These are phyloP conservation scores for Hymenoscyphus scutula DNA, from an alignment of 2,329 filamentous ascomycete species.

Conservation along the genomic window DNA sequence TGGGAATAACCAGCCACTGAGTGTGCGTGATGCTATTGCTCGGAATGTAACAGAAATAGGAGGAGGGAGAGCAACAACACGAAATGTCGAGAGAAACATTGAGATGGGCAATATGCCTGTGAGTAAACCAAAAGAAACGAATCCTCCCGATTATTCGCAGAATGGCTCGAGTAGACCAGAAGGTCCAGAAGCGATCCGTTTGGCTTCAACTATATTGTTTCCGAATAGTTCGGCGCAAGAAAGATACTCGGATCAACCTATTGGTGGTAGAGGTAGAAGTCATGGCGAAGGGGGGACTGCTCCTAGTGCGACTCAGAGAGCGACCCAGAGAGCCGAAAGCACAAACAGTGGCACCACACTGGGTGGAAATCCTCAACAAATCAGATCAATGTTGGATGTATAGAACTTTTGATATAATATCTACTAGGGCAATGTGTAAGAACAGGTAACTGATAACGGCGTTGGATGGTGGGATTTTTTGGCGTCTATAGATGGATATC, in stretches of 20 bases:
- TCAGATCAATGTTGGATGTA: slow-evolving; percentile 44
- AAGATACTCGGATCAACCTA: slow-evolving; percentile 22
- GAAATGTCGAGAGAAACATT: slow-evolving; percentile 34
- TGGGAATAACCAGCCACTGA: slow-evolving; percentile 27
- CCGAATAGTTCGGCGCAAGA: slow-evolving; percentile 17
- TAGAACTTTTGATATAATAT: slow-evolving; percentile 19
- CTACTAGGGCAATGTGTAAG: not conserved
- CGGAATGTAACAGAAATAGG: slow-evolving; percentile 39
- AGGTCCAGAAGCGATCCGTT: slow-evolving; percentile 42
- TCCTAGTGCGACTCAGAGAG: slow-evolving; percentile 12
- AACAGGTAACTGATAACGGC: not conserved
- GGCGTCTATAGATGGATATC: not conserved
- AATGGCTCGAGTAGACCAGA: slow-evolving; percentile 39
- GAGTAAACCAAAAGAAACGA: slow-evolving; percentile 33
- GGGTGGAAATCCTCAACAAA: slow-evolving; percentile 34
- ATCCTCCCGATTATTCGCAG: slow-evolving; percentile 13
- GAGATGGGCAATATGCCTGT: slow-evolving; percentile 41
- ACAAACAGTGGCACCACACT: slow-evolving; percentile 32
- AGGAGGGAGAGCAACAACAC: slow-evolving; percentile 33
- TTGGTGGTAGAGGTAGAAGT: slow-evolving; percentile 11
- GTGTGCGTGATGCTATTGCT: slow-evolving; percentile 34
- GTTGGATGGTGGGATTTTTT: too few relatives aligned
- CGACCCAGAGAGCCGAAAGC: slow-evolving; percentile 16
- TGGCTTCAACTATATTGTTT: slow-evolving; percentile 22
- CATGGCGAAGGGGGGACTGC: not conserved